A percentile compares a stretch with the other conserved stretches of the same genome.
These are phyloP conservation scores for Pleurostoma richardsiae DNA, from an alignment of 2,329 filamentous ascomycete species.

Conservation along the genomic window DNA sequence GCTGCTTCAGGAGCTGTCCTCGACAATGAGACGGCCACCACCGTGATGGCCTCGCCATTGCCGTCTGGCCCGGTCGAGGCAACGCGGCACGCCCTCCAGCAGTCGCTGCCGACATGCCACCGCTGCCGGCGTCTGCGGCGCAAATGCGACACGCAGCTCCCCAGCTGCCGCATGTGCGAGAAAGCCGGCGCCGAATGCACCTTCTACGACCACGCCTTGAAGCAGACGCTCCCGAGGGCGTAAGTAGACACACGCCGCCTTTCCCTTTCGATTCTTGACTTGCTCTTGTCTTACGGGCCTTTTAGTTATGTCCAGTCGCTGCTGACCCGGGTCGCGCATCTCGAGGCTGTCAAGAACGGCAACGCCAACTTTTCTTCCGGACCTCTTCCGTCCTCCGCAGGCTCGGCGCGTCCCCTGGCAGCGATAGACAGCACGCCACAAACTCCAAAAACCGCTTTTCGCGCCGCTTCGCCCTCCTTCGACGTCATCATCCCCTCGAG, in stretches of 20 bases:
- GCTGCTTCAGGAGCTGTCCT: too few species aligned
- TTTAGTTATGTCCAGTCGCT: slow-evolving; percentile 10
- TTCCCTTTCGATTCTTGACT: neutral
- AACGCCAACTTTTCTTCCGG: neutral
- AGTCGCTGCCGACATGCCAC: slow-evolving; percentile 10
- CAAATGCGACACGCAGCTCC: slow-evolving; percentile 11
- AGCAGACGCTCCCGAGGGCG: slow-evolving; percentile 9
- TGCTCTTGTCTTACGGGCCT: neutral
- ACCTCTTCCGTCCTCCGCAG: neutral
- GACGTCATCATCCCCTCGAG: slow-evolving; percentile 9
- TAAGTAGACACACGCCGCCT: neutral
- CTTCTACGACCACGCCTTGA: slow-evolving; percentile 10
- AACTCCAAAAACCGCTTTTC: neutral
- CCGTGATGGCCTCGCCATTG: neutral
- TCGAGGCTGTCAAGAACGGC: slow-evolving; percentile 7
- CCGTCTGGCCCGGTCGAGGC: neutral
- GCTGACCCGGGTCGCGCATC: slow-evolving; percentile 8
- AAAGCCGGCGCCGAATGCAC: slow-evolving; percentile 7
- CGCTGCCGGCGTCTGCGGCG: slow-evolving; percentile 10
- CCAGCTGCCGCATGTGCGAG: slow-evolving; percentile 8
- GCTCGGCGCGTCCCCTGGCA: neutral
- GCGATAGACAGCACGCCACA: neutral
- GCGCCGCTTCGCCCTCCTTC: slow-evolving; percentile 1
- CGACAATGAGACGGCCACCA: too few species aligned
- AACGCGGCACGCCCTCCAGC: slow-evolving; percentile 2